Percentiles rank a stretch among this genome's conserved stretches.
These are phyloP conservation scores for Plectosphaerella cucumerina DNA, from an alignment of 2,329 filamentous ascomycete genomes.

Conservation along the genomic window DNA sequence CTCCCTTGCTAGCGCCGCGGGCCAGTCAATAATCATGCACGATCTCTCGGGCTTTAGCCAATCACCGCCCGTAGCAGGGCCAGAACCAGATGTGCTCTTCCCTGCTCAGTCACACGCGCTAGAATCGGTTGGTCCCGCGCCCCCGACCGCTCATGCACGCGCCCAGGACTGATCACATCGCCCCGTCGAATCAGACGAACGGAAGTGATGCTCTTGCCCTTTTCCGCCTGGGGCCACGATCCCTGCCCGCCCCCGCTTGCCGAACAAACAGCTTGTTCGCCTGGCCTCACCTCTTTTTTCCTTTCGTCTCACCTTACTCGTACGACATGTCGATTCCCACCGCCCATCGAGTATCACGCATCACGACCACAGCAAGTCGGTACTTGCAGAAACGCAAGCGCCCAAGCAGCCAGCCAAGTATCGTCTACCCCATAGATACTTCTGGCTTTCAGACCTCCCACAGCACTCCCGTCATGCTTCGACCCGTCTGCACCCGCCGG, in stretches of 20 bases:
- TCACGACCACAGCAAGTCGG: too few species aligned
- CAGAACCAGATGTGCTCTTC: slow-evolving; percentile 41
- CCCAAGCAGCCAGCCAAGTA: too few species aligned
- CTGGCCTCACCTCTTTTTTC: not conserved
- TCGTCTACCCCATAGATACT: too few species aligned
- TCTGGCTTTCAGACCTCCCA: too few species aligned
- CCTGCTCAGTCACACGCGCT: slow-evolving; percentile 27
- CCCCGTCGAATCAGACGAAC: slow-evolving; percentile 29
- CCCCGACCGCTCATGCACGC: slow-evolving; percentile 40
- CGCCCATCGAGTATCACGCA: too few species aligned
- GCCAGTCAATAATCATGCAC: slow-evolving; percentile 21
- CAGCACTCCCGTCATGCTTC: too few species aligned
- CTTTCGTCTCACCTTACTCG: not conserved
- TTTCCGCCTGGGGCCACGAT: slow-evolving; percentile 14
- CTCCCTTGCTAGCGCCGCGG: slow-evolving; percentile 11
- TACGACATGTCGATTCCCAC: not conserved
- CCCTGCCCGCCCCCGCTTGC: not conserved
- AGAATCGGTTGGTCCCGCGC: slow-evolving; percentile 42
- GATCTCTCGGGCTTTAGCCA: slow-evolving; percentile 22
- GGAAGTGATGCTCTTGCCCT: not conserved
- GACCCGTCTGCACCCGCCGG: too few species aligned
- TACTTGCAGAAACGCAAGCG: too few species aligned
- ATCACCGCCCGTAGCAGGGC: slow-evolving; percentile 31
- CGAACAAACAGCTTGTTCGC: not conserved
- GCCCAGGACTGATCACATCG: slow-evolving; percentile 38